Evolutionary conservation across 306 rosid genomes (phyloP).

Genomic region (Prunus davidiana): DNA sequence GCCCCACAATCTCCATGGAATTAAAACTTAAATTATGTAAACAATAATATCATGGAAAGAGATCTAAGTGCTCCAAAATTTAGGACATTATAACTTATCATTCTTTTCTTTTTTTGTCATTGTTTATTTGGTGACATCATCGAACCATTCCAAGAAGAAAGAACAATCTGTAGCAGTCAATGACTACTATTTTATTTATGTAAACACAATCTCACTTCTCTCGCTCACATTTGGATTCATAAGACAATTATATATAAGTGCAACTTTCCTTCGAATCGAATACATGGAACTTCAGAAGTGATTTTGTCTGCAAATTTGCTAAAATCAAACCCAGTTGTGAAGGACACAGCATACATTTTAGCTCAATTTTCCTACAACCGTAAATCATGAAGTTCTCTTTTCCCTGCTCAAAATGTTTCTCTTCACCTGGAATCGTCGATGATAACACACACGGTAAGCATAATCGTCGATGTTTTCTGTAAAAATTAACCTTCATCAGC

Average conservation of each 20-base stretch:
- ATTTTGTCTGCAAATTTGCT: background rate
- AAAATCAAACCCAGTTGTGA: background rate
- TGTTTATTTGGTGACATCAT: no score
- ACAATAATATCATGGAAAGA: no score
- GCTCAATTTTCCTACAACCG: background rate
- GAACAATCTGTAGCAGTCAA: background rate
- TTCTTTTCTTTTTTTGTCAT: no score
- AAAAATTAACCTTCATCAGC: background rate
- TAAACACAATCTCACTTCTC: background rate
- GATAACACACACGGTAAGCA: constrained; percentile 11
- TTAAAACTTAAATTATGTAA: no score
- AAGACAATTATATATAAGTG: background rate
- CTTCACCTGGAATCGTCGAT: constrained; percentile 10
- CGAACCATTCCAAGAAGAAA: background rate
- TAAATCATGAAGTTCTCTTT: constrained; percentile 15
- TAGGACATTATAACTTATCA: background rate
- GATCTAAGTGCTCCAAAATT: background rate
- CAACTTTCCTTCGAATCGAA: background rate
- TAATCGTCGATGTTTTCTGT: background rate
- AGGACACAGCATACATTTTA: background rate
- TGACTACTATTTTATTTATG: no score
- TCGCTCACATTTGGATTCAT: background rate
- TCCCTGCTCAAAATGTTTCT: constrained; percentile 15
- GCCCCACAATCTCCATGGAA: no score
- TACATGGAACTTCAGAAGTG: background rate